These are phyloP conservation scores for Eucalyptus albens DNA, from an alignment of 345 rosid genomes.

Conservation along the genomic window DNA sequence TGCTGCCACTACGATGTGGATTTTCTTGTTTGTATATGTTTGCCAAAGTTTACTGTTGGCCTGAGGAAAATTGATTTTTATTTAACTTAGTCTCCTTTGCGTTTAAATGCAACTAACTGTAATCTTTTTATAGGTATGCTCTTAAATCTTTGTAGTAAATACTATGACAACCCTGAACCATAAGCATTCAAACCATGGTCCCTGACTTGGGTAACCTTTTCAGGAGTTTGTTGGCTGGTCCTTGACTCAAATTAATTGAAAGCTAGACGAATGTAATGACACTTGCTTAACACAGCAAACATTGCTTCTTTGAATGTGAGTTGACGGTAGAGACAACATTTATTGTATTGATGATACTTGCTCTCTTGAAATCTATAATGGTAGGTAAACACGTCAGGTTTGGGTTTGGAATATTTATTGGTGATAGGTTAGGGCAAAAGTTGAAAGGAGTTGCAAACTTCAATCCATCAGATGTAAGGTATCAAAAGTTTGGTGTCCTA, in stretches of 20 bases:
- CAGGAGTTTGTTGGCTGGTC: background rate
- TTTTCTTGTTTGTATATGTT: background rate
- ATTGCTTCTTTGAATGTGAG: background rate
- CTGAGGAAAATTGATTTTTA: background rate
- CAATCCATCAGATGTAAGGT: background rate
- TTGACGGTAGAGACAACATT: background rate
- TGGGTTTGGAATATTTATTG: background rate
- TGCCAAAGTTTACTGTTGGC: background rate
- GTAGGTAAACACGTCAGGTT: background rate
- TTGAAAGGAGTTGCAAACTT: background rate
- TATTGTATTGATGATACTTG: background rate
- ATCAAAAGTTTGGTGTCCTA: background rate
- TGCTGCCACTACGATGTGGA: background rate
- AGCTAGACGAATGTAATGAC: background rate
- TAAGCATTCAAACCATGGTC: background rate
- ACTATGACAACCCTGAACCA: background rate
- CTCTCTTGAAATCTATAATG: background rate
- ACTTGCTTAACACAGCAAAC: background rate
- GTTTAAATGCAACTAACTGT: background rate
- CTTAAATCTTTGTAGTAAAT: background rate
- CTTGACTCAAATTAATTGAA: background rate
- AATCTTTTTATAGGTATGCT: background rate
- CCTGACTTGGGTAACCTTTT: background rate
- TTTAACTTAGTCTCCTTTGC: background rate
- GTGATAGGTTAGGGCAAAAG: background rate